Conservation (phyloP, 345 rosid species). For the Brassica cretica region DNA sequence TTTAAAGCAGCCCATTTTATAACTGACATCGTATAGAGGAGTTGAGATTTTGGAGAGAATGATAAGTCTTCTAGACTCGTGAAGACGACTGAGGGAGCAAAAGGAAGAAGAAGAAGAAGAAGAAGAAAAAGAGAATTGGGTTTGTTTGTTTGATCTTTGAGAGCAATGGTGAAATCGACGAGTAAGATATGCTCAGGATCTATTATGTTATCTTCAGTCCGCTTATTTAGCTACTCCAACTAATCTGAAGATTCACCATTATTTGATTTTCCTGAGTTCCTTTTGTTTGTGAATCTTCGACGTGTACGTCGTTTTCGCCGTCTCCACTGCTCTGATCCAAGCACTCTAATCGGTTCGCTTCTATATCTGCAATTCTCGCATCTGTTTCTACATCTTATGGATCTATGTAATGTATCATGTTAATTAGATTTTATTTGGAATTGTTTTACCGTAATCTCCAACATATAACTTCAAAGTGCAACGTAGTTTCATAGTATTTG, state of each 20-base stretch:
- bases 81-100: constrained; percentile 18
- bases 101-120: neutral
- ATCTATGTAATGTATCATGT: neutral
- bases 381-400: neutral
- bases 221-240: constrained; percentile 77
- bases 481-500: constrained; percentile 5
- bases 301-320: constrained; percentile 75
- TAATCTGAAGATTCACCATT: constrained; percentile 53
- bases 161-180: constrained; percentile 63
- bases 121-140: neutral
- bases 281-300: constrained; percentile 66
- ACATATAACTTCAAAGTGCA: neutral
- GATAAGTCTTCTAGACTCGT: neutral
- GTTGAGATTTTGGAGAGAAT: neutral
- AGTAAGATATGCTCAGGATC: constrained; percentile 71
- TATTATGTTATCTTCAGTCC: constrained; percentile 68
- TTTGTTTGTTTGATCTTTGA: constrained; percentile 6
- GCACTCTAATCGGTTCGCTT: constrained; percentile 34
- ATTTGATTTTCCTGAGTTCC: neutral
- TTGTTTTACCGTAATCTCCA: neutral
- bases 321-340: constrained; percentile 85
- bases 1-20: neutral
- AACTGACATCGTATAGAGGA: neutral
- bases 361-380: constrained; percentile 21
- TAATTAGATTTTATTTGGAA: neutral